Conservation (phyloP, 2,329 filamentous ascomycete genomes). For the Leptodontidium sp. region DNA sequence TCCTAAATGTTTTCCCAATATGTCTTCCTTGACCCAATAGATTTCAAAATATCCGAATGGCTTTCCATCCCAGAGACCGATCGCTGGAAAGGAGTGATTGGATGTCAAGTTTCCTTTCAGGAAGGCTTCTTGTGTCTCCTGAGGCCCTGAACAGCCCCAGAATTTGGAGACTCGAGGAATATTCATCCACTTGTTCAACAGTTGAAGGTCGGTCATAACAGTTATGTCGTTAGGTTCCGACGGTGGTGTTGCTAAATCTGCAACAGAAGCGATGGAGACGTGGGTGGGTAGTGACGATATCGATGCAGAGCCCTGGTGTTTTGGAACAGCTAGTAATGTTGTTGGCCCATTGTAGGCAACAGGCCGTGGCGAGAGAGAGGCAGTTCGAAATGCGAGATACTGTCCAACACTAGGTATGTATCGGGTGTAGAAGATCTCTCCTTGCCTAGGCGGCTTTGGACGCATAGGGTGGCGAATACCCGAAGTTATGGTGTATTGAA, state of each 20-base stretch:
- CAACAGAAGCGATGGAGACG: conserved; percentile 49
- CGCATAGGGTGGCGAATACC: conserved; percentile 85
- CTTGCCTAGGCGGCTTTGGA: conserved; percentile 87
- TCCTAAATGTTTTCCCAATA: conserved; percentile 74
- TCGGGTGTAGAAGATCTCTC: conserved; percentile 89
- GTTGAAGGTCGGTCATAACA: conserved; percentile 63
- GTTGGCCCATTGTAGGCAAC: conserved; percentile 70
- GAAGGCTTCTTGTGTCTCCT: conserved; percentile 69
- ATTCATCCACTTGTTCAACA: conserved; percentile 89
- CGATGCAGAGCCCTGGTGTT: conserved; percentile 42
- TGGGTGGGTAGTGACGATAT: conserved; percentile 45
- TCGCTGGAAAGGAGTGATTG: conserved; percentile 85
- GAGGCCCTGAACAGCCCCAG: conserved; percentile 75
- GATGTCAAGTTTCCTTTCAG: conserved; percentile 70
- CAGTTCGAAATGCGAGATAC: conserved; percentile 89
- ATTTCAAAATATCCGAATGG: conserved; percentile 98
- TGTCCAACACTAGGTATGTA: conserved; percentile 83
- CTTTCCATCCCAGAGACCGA: conserved; percentile 92
- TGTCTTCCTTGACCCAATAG: conserved; percentile 97
- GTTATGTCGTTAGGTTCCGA: conserved; percentile 41
- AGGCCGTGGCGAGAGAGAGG: conserved; percentile 71
- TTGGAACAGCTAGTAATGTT: conserved; percentile 36
- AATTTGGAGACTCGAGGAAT: conserved; percentile 83
- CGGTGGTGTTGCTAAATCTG: conserved; percentile 52
- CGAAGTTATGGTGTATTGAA: conserved; percentile 82